A percentile compares a stretch with the other conserved stretches of the same genome.
Conservation (phyloP, 768 basidiomycete species). For the Lentinula guzmanii region DNA sequence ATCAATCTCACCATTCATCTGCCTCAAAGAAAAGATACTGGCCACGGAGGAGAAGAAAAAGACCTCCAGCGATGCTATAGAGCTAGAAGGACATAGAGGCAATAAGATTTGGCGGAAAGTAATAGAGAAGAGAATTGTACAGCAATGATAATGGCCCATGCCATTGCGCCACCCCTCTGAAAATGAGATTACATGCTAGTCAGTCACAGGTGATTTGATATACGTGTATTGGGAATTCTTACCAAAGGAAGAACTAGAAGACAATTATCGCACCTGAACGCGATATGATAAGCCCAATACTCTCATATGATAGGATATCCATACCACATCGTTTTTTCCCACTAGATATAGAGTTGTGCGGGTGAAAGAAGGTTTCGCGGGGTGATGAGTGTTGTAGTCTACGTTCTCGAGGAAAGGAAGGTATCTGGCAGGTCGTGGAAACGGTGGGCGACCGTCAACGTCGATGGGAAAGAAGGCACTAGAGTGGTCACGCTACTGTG, state of each 20-base stretch:
- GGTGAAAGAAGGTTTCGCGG: conserved; percentile 14
- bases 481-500: not conserved
- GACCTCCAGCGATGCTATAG: conserved; percentile 61
- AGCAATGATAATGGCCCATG: conserved; percentile 57
- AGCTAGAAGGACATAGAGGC: conserved; percentile 28
- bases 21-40: conserved; percentile 59
- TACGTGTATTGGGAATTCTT: conserved; percentile 17
- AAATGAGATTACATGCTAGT: conserved; percentile 19
- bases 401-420: not conserved
- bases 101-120: not conserved
- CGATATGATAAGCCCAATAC: conserved; percentile 5
- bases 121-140: conserved; percentile 29
- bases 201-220: conserved; percentile 17
- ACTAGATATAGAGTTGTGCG: conserved; percentile 6
- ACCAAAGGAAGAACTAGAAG: conserved; percentile 69
- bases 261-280: conserved; percentile 72
- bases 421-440: not conserved
- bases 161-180: conserved; percentile 67
- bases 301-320: conserved; percentile 12
- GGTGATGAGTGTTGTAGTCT: not conserved
- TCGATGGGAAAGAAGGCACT: not conserved
- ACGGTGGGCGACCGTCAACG: conserved; percentile 6
- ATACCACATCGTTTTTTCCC: conserved; percentile 20
- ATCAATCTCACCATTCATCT: conserved; percentile 53
- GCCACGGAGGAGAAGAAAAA: conserved; percentile 57